Base-by-base conservation (phyloP, 2,329 filamentous ascomycete species). In the Phialemoniopsis sp. region DNA sequence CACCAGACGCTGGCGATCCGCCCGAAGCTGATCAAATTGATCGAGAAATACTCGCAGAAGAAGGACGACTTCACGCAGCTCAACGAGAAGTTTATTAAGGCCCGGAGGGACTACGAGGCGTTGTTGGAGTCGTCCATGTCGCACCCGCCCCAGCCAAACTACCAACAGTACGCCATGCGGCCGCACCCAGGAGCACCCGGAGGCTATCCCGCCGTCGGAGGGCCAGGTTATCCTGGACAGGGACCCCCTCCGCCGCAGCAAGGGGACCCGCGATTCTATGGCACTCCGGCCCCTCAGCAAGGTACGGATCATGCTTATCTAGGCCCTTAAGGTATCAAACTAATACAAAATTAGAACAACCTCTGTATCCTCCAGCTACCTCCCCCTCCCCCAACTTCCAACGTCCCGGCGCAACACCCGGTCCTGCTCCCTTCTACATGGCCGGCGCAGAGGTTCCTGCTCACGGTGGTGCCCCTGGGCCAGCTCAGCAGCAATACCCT, bases 11-110 rank as follows among this genome's bases (percentile, higher is more conserved):
- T 97, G 47, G 87, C 90, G 4, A 98, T 98, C 54, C 79, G 93
- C 26, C 93, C 93, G 12, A 98, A 98, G 68, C 70, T 98, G 46
- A 97, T 98, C 59, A 94, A 97, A 67, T 70, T 98, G 36, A 98
- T 98, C 59, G 93, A 94, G 46, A 97, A 97, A 62, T 98, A 98
- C 59, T 97, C 93, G 9, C 93, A 98, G 60, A 97, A 95, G 78
- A 98, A 98, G 68, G 93, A 98, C 64, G 93, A 98, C 62, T 97
- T 98, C 57, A 96, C 93, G 3, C 91, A 97, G 59, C 72, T 98
- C 46, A 98, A 98, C 56, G 93, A 98, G 63, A 97, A 97, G 67
- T 98, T 98, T 63, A 97, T 98, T 73, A 98, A 98, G 66, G 93
- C 93, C 34, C 84, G 93, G 48, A 80, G 91, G 53, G 93, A 98